Evolutionary conservation across 805 yeast genomes (phyloP), one percentile per base, ranked within the genome.

Genomic region (Candida ficus): DNA sequence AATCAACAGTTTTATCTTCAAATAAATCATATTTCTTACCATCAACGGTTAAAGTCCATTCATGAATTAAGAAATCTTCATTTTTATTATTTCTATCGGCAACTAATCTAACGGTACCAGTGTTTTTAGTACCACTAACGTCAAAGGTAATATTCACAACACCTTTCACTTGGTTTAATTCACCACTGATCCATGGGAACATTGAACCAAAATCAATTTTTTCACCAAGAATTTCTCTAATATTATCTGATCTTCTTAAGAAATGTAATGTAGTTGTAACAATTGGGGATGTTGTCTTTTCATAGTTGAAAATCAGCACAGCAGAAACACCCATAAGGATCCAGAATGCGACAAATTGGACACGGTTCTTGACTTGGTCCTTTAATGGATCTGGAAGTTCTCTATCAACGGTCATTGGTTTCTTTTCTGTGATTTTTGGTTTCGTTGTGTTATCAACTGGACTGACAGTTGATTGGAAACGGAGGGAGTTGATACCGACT

Each of bases 171-270:
- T 93, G 87, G 52, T 90, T 88, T 48, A 93, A 67, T 33, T 78
- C 76, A 11, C 99, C 99, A 42, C 71, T 65, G 44, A 91, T 80
- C 96, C 96, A 93, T 5, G 99, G 98, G 67, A 81, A 75, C 27
- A 83, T 64, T 21, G 81, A 78, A 22, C 77, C 74, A 57, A 82
- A 88, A 29, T 78, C 78, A 47, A 91, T 84, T 53, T 84, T 80
- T 35, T 74, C 76, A 16, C 98, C 98, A 35, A 91, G 65, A 3
- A 65, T 56, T 19, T 74, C 76, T 40, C 77, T 70, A 10, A 89
- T 89, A 33, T 64, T 46, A 9, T 73, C 69, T 2, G 91, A 82
- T 56, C 96, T 72, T 57, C 99, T 76, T 52, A 91, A 64, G 47
- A 87, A 83, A 61, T 87, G 89, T 60, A 93, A 67, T 4, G 96